Evolutionary conservation across 768 basidiomycete species (phyloP).

Genomic region (Mycena filopes): DNA sequence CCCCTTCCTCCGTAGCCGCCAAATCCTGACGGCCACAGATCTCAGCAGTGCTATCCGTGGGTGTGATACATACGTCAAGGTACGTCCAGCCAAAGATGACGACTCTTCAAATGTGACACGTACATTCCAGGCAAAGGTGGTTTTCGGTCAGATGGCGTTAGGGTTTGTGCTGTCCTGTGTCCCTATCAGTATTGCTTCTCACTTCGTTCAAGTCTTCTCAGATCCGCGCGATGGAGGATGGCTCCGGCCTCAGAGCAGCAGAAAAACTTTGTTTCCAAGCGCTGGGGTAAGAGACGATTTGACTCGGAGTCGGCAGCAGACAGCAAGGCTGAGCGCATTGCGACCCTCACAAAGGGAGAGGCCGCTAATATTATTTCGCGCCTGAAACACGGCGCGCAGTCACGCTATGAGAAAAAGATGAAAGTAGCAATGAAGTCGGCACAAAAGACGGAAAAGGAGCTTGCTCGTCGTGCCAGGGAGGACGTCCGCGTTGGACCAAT

Average conservation of each 20-base stretch:
- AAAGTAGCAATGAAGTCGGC: conserved; percentile 51
- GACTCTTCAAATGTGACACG: too few species aligned
- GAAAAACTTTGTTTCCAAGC: conserved; percentile 63
- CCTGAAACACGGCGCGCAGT: conserved; percentile 77
- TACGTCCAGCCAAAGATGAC: too few species aligned
- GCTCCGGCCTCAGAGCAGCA: conserved; percentile 71
- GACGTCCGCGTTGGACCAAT: conserved; percentile 72
- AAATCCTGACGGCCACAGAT: conserved; percentile 63
- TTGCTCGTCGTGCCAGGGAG: conserved; percentile 59
- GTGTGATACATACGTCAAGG: conserved; percentile 73
- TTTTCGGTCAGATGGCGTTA: conserved; percentile 56
- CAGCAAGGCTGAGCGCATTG: conserved; percentile 45
- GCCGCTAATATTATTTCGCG: conserved; percentile 84
- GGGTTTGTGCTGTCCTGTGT: conserved; percentile 54
- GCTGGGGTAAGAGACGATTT: conserved; percentile 51
- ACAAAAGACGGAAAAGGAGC: conserved; percentile 57
- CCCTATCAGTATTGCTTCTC: neutral
- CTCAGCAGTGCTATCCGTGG: conserved; percentile 71
- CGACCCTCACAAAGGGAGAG: conserved; percentile 75
- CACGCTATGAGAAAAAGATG: conserved; percentile 64
- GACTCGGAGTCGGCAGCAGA: conserved; percentile 35
- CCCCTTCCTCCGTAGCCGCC: conserved; percentile 63
- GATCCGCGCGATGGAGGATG: conserved; percentile 74
- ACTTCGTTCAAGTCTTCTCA: conserved; percentile 59
- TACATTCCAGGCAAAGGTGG: conserved; percentile 67